Conservation (phyloP, 2,329 filamentous ascomycete species). For the Botryotinia convoluta region DNA sequence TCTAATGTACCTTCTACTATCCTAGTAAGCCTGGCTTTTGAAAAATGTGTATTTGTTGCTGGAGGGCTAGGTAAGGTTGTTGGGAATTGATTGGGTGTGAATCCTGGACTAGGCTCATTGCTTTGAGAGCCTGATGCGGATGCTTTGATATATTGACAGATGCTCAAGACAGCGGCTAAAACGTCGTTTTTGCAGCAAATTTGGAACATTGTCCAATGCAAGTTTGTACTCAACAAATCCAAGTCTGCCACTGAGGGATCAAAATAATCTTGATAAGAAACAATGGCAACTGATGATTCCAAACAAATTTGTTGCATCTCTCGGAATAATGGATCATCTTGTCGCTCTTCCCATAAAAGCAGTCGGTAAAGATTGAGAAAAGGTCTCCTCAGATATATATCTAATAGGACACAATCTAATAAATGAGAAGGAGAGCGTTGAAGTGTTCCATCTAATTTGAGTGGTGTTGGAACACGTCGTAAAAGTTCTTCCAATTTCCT, state of each 20-base stretch:
- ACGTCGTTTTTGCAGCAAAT: constrained; percentile 27
- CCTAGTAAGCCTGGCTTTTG: constrained; percentile 24
- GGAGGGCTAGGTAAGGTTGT: constrained; percentile 10
- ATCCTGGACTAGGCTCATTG: constrained; percentile 3
- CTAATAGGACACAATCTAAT: constrained; percentile 21
- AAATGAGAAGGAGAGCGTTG: constrained; percentile 7
- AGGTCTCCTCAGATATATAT: constrained; percentile 22
- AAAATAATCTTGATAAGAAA: constrained; percentile 24
- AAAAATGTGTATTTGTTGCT: constrained; percentile 19
- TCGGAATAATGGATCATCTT: constrained; percentile 11
- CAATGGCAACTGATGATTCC: constrained; percentile 21
- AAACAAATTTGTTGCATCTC: constrained; percentile 19
- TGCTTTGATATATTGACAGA: constrained; percentile 18
- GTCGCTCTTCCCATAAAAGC: constrained; percentile 13
- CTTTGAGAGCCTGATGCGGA: neutral
- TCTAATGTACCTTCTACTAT: constrained; percentile 23
- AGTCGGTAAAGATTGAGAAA: constrained; percentile 22
- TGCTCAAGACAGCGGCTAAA: constrained; percentile 22
- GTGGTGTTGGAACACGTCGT: neutral
- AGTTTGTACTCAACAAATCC: constrained; percentile 12
- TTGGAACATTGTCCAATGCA: constrained; percentile 25
- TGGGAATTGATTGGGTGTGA: neutral
- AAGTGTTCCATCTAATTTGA: constrained; percentile 11
- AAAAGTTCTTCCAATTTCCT: constrained; percentile 18
- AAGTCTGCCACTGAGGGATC: constrained; percentile 19